phyloP scores from a whole-genome alignment of 2,329 filamentous ascomycete species.

The Colletotrichum acutatum region DNA sequence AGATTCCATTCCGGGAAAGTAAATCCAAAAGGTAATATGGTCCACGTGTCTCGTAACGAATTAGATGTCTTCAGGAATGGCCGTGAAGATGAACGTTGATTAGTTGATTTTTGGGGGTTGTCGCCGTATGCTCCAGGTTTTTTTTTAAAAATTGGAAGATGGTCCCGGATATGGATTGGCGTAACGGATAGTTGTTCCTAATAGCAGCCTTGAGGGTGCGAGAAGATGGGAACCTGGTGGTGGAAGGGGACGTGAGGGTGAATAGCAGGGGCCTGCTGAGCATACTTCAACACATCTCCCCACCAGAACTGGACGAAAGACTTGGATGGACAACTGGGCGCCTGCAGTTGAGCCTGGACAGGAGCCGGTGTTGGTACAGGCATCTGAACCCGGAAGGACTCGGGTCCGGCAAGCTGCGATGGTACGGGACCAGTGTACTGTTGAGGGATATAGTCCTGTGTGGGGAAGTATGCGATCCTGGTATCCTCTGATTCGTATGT shows the following conservation, averaged over 20 bases:
- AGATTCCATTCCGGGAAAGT: neutral
- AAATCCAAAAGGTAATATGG: slow-evolving; percentile 13
- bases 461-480: slow-evolving; percentile 51
- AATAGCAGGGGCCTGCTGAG: slow-evolving; percentile 58
- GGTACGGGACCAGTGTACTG: slow-evolving; percentile 56
- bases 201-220: slow-evolving; percentile 63
- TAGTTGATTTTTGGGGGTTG: neutral
- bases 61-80: slow-evolving; percentile 13
- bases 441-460: slow-evolving; percentile 58
- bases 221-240: slow-evolving; percentile 63
- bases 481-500: slow-evolving; percentile 60
- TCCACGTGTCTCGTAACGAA: slow-evolving; percentile 22
- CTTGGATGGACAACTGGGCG: slow-evolving; percentile 54
- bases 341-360: slow-evolving; percentile 45
- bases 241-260: slow-evolving; percentile 64
- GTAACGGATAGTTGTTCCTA: slow-evolving; percentile 43
- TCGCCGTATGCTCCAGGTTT: neutral
- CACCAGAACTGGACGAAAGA: slow-evolving; percentile 59
- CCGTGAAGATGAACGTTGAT: slow-evolving; percentile 9
- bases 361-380: slow-evolving; percentile 49
- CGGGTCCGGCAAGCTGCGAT: slow-evolving; percentile 37
- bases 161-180: neutral
- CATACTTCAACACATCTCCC: slow-evolving; percentile 66
- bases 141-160: no score
- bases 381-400: slow-evolving; percentile 44